These are phyloP conservation scores for Musa itinerans DNA, from an alignment of 176 grass and related monocot species.

Conservation along the genomic window DNA sequence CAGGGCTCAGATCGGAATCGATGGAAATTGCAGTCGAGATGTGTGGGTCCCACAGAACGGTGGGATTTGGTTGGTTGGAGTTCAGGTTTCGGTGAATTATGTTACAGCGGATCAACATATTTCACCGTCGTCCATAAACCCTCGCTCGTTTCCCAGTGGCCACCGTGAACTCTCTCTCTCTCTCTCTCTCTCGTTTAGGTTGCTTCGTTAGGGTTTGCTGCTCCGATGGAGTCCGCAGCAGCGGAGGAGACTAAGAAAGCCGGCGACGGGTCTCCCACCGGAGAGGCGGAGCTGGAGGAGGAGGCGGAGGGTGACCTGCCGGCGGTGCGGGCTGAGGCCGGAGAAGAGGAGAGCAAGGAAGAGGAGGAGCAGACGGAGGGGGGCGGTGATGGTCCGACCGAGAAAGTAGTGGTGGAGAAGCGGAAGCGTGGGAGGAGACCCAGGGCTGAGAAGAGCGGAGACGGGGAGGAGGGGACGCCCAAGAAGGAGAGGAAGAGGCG, in stretches of 20 bases:
- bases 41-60: too few species aligned
- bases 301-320: neutral
- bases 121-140: neutral
- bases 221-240: conserved; percentile 29
- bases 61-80: neutral
- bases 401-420: neutral
- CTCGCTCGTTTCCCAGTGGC: neutral
- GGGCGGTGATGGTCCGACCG: neutral
- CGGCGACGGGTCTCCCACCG: neutral
- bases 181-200: neutral
- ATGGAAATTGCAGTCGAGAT: too few species aligned
- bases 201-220: neutral
- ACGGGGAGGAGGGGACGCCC: conserved; percentile 21
- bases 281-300: neutral
- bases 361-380: conserved; percentile 7
- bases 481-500: conserved; percentile 35
- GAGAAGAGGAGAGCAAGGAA: neutral
- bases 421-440: conserved; percentile 1
- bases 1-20: too few species aligned
- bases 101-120: neutral
- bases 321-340: conserved; percentile 14
- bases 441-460: conserved; percentile 3
- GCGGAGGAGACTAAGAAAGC: conserved; percentile 13
- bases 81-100: neutral
- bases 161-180: neutral